Evolutionary conservation across 345 rosid genomes (phyloP), one percentile per base, ranked within the genome.

Genomic region (Linum usitatissimum): DNA sequence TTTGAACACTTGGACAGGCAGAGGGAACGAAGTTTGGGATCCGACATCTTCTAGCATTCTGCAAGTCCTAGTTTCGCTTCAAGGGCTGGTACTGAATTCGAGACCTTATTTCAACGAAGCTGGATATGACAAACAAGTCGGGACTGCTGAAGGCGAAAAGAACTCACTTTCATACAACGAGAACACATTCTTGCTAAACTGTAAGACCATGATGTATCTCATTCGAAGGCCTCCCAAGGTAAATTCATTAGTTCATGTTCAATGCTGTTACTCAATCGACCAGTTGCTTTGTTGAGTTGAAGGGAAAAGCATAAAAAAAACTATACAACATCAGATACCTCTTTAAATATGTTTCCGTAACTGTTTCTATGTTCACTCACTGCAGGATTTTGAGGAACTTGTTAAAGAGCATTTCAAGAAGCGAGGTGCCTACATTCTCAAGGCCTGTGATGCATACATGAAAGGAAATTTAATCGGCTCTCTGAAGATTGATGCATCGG

Each of bases 31-130:
- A 86, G 95, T 88, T 17, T 94, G 99, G 99, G 90, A 86, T 83
- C 82, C 99, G 53, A 68, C 54, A 17, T 88, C 93, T 66, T 90
- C 97, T 20, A 94, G 97, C 83, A 94, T 94, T 75, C 97, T 90
- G 78, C 99, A 94, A 77, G 93, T 94, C 59, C 80, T 94, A 64
- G 97, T 94, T 71, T 94, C 99, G 66, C 90, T 94, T 38, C 99
- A 94, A 74, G 99, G 97, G 34, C 70, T 94, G 68, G 99, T 94
- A 70, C 82, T 94, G 63, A 94, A 94, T 76, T 76, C 95, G n/a
- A 90, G 73, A 70, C 99, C 99, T 38, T 94, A 94, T 79, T 94
- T 94, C 76, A 94, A 94, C 66, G 99, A 94, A 82, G 96, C 99
- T 23, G 97, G 97, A 62, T 94, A 90, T 58, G 97, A 90, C 71